Evolutionary conservation across 176 grass and related monocot species (phyloP), one percentile per base, ranked within the genome.

Genomic region (Oryza brachyantha): DNA sequence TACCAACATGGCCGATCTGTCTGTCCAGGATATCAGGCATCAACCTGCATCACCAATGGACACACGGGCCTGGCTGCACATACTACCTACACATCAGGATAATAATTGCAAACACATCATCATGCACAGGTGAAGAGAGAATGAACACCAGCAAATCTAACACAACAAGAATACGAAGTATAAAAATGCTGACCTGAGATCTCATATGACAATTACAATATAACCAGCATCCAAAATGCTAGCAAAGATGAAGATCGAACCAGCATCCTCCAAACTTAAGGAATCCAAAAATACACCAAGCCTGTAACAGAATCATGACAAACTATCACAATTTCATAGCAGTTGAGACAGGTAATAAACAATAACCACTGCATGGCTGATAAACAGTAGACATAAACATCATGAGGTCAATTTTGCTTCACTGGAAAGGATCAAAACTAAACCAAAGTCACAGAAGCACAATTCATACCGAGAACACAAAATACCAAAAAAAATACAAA

Each of bases 281-380:
- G 22, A 58, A 9, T 83, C 29, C 12, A 60, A 11, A 57, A 21
- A 25, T 32, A 5, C 25, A 61, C 12, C 40, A 79, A 57, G 8
- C 74, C 69, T 61, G 74, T 50, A 77, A 81, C 24, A 83, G 2
- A 61, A 73, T 50, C 28, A 79, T 2, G 17, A 59, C 25, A 12
- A 2, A 3, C 57, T 37, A 36, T 31, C n/a, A 78, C 59, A 22
- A 66, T 58, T 41, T 14, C 5, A 13, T 28, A 75, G 13, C 9
- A 70, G 68, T n/a, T 68, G n/a, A n/a, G 37, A 69, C 17, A 25
- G 22, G 13, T 26, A 62, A 43, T 4, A 50, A 45, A 74, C 29
- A 28, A 68, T 2, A 81, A 8, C 41, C 50, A 10, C 46, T 8
- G 35, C 0, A n/a, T 17, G n/a, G 10, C 36, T 41, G 26, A 41